Conservation (phyloP, 768 basidiomycete genomes). For the Flagelloscypha sp. region DNA sequence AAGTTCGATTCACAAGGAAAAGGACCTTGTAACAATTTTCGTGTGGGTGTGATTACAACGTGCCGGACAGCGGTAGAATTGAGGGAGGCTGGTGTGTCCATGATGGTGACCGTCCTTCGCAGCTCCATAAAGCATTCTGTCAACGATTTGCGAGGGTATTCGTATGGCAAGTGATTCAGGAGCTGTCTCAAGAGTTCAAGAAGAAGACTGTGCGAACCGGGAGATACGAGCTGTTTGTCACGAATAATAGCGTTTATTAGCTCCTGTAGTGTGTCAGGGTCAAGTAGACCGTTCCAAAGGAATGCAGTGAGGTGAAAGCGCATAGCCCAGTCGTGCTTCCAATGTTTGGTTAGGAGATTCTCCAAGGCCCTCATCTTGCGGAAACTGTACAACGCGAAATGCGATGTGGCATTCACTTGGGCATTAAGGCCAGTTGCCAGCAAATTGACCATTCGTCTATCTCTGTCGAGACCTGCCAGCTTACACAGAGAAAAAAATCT, state of each 20-base stretch:
- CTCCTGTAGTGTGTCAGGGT: slow-evolving; percentile 45
- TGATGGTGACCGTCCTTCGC: slow-evolving; percentile 19
- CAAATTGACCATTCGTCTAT: no score
- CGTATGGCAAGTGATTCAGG: no score
- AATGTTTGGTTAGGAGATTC: no score
- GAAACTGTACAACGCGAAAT: no score
- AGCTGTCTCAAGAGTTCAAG: slow-evolving; percentile 33
- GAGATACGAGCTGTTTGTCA: no score
- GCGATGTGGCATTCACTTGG: no score
- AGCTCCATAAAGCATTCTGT: slow-evolving; percentile 39
- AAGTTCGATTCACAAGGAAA: slow-evolving; percentile 66
- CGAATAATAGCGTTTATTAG: slow-evolving; percentile 26
- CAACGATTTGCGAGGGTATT: no score
- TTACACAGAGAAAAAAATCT: no score
- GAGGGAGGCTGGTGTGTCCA: slow-evolving; percentile 17
- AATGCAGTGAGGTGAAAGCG: slow-evolving; percentile 74
- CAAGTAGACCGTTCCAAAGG: slow-evolving; percentile 55
- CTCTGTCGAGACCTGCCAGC: no score
- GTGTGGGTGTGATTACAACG: slow-evolving; percentile 69
- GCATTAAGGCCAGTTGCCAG: no score
- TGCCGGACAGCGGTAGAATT: slow-evolving; percentile 68
- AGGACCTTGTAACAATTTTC: slow-evolving; percentile 69
- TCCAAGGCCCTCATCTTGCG: no score
- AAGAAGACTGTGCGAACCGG: slow-evolving; percentile 33
- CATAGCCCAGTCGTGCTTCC: slow-evolving; percentile 59